Base-by-base conservation (phyloP, 208 protist species). In the Histomonas meleagridis region DNA sequence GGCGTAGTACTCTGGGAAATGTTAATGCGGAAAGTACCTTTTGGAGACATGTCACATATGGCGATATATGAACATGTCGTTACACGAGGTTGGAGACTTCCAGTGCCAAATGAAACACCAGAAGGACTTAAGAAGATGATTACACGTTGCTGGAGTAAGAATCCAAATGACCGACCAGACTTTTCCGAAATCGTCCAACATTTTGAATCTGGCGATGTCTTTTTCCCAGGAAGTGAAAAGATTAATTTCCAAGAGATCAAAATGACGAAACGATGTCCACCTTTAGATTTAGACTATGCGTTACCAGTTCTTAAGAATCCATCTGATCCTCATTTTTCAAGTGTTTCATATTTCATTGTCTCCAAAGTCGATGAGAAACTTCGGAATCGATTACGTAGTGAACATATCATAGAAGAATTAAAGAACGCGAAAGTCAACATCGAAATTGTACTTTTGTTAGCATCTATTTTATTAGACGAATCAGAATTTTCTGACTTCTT, bases 1-100 rank as follows among this genome's bases (percentile, higher is more conserved):
- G 86, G 53, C 35, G 86, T 91, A 18, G 38, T 91, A 48, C 35
- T 91, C 14, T 91, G 55, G 49, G 55, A 69, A 51, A 91, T 91
- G 86, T 40, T 70, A 32, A 91, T 32, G 14, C 46, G 53, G 46
- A 60, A 91, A 49, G 53, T 69, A 9, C 86, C 86, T 55, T 91
- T 69, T 48, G 53, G 1, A 1, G 53, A 91, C 0, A 65, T 70
- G 35, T 60, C n/a, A 3, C 86, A 60, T 43, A 32, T 69, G 4
- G 18, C 28, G 1, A 91, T 65, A 49, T 40, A 46, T 43, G 86
- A 69, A 9, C 53, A 91, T 43, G 86, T 91, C n/a, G 49, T 91
- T 21, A 65, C 32, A 26, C 32, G 53, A 38, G 38, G 40, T 9
- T 51, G 32, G 55, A 0, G 86, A 18, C 53, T 65, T 49, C 5